Conservation (phyloP, 2,329 filamentous ascomycete species). For the Alternaria atra region DNA sequence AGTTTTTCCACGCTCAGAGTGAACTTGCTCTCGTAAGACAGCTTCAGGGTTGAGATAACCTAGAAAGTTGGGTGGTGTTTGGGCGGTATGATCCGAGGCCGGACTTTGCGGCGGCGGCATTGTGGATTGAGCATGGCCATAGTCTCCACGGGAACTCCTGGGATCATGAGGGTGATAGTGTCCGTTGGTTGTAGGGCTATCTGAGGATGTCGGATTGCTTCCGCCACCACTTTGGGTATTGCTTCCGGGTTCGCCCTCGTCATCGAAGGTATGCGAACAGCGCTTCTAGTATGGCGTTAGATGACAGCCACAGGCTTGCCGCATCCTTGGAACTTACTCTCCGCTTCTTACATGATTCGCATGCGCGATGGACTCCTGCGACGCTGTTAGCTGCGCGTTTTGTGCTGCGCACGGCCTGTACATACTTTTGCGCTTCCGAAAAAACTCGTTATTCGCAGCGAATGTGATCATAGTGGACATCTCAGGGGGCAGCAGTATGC, state of each 20-base stretch:
- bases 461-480: slow-evolving; percentile 57
- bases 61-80: slow-evolving; percentile 54
- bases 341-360: slow-evolving; percentile 56
- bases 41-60: slow-evolving; percentile 59
- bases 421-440: slow-evolving; percentile 55
- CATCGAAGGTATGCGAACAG: slow-evolving; percentile 54
- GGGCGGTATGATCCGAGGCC: slow-evolving; percentile 38
- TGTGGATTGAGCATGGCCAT: slow-evolving; percentile 38
- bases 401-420: slow-evolving; percentile 26
- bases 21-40: slow-evolving; percentile 55
- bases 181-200: slow-evolving; percentile 32
- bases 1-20: slow-evolving; percentile 45
- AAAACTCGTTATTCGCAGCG: slow-evolving; percentile 56
- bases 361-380: slow-evolving; percentile 53
- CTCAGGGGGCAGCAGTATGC: slow-evolving; percentile 13
- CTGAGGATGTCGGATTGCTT: slow-evolving; percentile 42
- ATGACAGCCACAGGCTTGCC: slow-evolving; percentile 21
- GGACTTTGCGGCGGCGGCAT: slow-evolving; percentile 48
- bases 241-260: slow-evolving; percentile 47
- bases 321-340: slow-evolving; percentile 41
- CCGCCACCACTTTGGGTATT: slow-evolving; percentile 50
- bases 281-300: slow-evolving; percentile 49
- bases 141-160: slow-evolving; percentile 34
- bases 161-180: slow-evolving; percentile 39
- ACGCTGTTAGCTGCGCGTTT: slow-evolving; percentile 35